Percentiles rank a stretch among this genome's conserved stretches.
phyloP scores from a whole-genome alignment of 345 rosid genomes.

The Hibiscus syriacus region DNA sequence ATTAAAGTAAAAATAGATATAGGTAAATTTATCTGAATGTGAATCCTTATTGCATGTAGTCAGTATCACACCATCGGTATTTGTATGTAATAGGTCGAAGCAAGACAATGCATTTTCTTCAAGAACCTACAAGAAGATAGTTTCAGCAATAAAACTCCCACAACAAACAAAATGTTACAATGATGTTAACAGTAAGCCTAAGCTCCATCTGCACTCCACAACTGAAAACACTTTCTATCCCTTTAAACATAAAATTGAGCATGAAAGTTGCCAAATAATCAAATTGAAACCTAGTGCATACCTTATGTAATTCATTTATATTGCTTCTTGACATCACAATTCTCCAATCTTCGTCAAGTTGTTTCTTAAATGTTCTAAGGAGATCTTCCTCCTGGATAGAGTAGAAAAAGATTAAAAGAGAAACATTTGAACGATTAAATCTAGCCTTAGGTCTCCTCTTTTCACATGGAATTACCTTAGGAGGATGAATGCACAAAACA shows the following conservation, averaged over 20 bases:
- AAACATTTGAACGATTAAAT: neutral
- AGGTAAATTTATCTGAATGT: constrained; percentile 6
- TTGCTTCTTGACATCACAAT: constrained; percentile 80
- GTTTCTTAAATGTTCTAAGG: constrained; percentile 69
- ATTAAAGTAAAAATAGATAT: neutral
- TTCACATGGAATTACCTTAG: constrained; percentile 41
- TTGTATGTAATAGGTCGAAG: constrained; percentile 58
- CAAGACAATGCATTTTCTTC: constrained; percentile 87
- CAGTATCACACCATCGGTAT: constrained; percentile 75
- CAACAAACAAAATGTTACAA: no score
- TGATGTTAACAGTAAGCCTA: neutral
- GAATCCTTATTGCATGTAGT: constrained; percentile 69
- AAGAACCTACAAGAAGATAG: constrained; percentile 52
- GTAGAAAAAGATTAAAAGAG: neutral
- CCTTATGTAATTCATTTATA: constrained; percentile 76
- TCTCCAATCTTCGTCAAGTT: constrained; percentile 83
- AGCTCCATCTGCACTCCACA: neutral
- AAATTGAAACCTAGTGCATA: constrained; percentile 16
- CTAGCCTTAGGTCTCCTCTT: neutral
- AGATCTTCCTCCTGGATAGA: constrained; percentile 67
- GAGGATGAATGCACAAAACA: constrained; percentile 60
- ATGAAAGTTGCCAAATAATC: neutral
- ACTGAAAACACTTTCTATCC: neutral
- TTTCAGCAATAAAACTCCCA: constrained; percentile 7
- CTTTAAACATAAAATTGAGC: neutral